phyloP scores from a whole-genome alignment of 345 rosid species.

The Eucalyptus cloeziana region DNA sequence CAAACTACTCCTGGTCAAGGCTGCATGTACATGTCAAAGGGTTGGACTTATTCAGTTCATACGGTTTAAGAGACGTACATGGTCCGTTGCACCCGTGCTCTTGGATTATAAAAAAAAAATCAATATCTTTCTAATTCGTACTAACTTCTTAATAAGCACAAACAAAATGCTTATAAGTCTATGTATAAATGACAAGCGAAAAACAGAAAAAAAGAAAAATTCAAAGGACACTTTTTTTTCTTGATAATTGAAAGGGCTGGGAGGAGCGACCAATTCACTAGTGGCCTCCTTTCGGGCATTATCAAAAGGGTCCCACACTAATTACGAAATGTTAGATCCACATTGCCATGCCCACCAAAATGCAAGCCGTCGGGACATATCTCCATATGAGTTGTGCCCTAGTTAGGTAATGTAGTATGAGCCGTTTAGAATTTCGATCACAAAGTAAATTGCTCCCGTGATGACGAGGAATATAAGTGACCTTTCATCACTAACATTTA shows the following conservation, averaged over 20 bases:
- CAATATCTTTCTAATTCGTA: not conserved
- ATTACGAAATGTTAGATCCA: too few species aligned
- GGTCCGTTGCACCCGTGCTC: not conserved
- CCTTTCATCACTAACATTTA: not conserved
- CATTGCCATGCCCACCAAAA: fast-evolving
- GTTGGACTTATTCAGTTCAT: not conserved
- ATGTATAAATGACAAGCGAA: not conserved
- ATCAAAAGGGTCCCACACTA: not conserved
- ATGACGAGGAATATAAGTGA: not conserved
- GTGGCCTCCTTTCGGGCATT: not conserved
- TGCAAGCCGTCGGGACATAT: not conserved
- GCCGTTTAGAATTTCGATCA: not conserved
- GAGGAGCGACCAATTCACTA: fast-evolving
- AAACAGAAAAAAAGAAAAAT: not conserved
- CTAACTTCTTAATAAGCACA: not conserved
- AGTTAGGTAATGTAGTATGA: not conserved
- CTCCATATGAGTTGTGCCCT: not conserved
- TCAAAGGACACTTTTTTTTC: not conserved
- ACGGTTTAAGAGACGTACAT: not conserved
- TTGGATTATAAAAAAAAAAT: not conserved
- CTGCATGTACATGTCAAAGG: not conserved
- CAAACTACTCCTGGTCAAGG: not conserved
- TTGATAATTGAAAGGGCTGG: not conserved
- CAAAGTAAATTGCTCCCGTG: not conserved
- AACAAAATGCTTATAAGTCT: not conserved